Evolutionary conservation across 2,329 filamentous ascomycete genomes (phyloP), one percentile per base, ranked within the genome.

Genomic region (Epicoccum nigrum): DNA sequence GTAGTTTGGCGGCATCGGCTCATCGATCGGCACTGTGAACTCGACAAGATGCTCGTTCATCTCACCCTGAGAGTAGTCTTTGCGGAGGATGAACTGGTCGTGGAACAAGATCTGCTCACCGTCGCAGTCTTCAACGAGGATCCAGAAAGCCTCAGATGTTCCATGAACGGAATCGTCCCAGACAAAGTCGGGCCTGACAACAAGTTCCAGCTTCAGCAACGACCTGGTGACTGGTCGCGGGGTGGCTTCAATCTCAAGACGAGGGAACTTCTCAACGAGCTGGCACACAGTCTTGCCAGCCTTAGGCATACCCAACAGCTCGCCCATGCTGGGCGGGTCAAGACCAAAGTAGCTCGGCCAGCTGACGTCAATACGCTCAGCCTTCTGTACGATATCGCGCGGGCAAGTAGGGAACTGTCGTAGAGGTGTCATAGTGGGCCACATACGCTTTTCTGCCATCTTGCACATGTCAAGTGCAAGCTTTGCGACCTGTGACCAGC

Each of bases 401-500:
- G 92, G 86, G 67, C 92, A 96, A n/a, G 53, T 60, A 8, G 69
- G 67, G 69, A 99, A 99, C 68, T 99, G 94, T 45, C 94, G 86
- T 25, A 99, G 80, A 9, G 95, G 94, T 30, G 91, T 90, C 94
- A 97, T 99, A 5, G 93, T 97, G 12, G 93, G 92, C 94, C 94
- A 99, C 95, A 99, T 99, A 41, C 95, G 85, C 81, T 96, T 96
- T 79, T 99, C 94, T 0, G 93, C 94, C 91, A 96, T 97, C 78
- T 99, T 99, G 78, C 95, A 99, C 45, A 99, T 82, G 64, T 96
- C 90, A 33, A 99, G 80, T 0, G 94, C 92, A 56, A 89, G 91
- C 77, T 94, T 96, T 7, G 94, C 90, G 3, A 97, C 94, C 13
- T 86, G 88, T 1, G 94, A 86, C 93, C 93, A 99, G 27, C 93